Evolutionary conservation across 2,329 filamentous ascomycete species (phyloP), one percentile per base, ranked within the genome.

Genomic region (Cladosporium sp.): DNA sequence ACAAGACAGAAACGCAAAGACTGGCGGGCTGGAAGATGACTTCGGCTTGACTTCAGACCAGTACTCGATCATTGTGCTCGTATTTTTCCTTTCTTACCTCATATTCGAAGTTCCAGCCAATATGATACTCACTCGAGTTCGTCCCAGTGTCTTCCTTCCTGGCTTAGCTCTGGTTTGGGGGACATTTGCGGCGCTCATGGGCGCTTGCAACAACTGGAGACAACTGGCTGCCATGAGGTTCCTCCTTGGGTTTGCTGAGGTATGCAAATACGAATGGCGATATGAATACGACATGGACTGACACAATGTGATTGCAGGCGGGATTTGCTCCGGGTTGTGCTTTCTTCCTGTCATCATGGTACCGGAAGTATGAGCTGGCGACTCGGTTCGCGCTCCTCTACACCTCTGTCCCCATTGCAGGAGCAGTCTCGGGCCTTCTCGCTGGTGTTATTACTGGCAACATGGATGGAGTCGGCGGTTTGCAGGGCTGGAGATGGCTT

Each of bases 41-140:
- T 59, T 78, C 19, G 19, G 17, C n/a, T 39, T 58, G 19, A 58
- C 42, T 5, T 57, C 42, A 36, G 48, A 53, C 22, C 39, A 40
- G 44, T 47, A 64, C 47, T 61, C 56, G 28, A 68, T 69, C 24
- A 80, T 87, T 57, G 87, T 87, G 4, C 76, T 90, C 34, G 78
- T 90, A 66, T 91, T 91, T 75, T 91, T 90, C 76, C 78, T 89
- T 62, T 82, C 86, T 20, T 91, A 91, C 70, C 80, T 87, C 60
- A 52, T 89, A 49, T 87, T 90, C 60, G 87, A 91, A 67, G 84
- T 87, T 0, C 86, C 86, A 0, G 87, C 87, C 2, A 90, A 87
- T 0, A 74, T 90, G 42, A 71, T 90, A 28, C 79, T 88, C n/a
- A 84, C 88, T 25, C 84, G 83, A 65, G 65, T 91, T 50, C 88